Evolutionary conservation across 768 basidiomycete genomes (phyloP).

Genomic region (Omphalotus guepiniiformis): DNA sequence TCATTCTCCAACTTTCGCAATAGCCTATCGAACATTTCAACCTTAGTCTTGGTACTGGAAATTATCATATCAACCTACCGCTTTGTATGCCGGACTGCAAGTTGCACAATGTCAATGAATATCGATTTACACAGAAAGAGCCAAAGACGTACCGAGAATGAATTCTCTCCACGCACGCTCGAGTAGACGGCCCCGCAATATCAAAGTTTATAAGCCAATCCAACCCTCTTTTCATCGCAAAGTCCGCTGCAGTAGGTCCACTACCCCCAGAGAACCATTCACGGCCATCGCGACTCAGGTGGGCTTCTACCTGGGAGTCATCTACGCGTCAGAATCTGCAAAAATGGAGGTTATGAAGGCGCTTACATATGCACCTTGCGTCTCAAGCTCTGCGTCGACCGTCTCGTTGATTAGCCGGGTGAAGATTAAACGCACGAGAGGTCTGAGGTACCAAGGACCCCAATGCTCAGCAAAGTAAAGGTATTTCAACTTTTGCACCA

Average conservation of each 20-base stretch:
- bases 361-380: neutral
- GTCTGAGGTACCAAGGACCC: constrained; percentile 3
- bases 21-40: no score
- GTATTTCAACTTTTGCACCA: constrained; percentile 14
- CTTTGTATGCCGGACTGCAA: no score
- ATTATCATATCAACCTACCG: no score
- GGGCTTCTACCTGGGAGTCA: no score
- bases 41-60: no score
- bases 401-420: neutral
- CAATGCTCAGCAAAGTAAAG: neutral
- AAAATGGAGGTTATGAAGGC: neutral
- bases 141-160: constrained; percentile 2
- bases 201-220: neutral
- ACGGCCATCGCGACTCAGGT: constrained; percentile 1
- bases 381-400: constrained; percentile 1
- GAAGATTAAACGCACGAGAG: neutral
- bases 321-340: neutral
- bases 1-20: no score
- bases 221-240: constrained; percentile 3
- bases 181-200: neutral
- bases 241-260: constrained; percentile 6
- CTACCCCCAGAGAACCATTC: constrained; percentile 5
- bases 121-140: no score
- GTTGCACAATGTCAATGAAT: no score
- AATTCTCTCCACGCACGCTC: constrained; percentile 4